These are phyloP conservation scores for Ogataea pini DNA, from an alignment of 805 yeast genomes.

Conservation along the genomic window DNA sequence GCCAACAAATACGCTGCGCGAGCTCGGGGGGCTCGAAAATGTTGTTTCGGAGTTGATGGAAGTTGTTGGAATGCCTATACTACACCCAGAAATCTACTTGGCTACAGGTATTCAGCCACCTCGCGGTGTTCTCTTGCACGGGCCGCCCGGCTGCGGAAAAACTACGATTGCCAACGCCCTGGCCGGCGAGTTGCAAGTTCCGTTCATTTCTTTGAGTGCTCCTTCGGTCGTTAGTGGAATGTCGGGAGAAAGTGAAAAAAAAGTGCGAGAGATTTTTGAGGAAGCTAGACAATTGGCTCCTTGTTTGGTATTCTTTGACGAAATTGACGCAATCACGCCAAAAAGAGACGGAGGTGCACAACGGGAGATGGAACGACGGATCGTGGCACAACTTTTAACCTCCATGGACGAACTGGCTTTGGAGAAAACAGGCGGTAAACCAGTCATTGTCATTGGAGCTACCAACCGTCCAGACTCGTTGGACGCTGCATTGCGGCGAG, in stretches of 20 bases:
- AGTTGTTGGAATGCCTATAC: conserved; percentile 84
- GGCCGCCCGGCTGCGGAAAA: conserved; percentile 99
- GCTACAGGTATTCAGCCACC: conserved; percentile 95
- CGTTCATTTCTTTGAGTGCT: conserved; percentile 87
- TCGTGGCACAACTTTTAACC: conserved; percentile 92
- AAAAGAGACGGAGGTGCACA: conserved; percentile 98
- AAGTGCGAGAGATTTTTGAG: conserved; percentile 86
- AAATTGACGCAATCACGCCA: conserved; percentile 97
- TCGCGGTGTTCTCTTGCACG: conserved; percentile 88
- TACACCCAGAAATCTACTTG: conserved; percentile 88
- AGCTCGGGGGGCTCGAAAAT: conserved; percentile 87
- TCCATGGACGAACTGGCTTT: conserved; percentile 90
- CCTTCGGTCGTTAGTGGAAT: conserved; percentile 97
- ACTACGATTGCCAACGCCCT: conserved; percentile 94
- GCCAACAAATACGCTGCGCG: conserved; percentile 65
- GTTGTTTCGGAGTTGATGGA: conserved; percentile 88
- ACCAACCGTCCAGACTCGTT: conserved; percentile 95
- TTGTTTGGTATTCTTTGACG: conserved; percentile 90
- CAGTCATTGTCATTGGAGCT: conserved; percentile 93
- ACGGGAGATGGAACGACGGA: conserved; percentile 96
- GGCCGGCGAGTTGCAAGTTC: conserved; percentile 93
- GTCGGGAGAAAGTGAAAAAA: conserved; percentile 99
- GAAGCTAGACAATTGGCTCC: conserved; percentile 92
- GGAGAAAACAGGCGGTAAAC: conserved; percentile 88
- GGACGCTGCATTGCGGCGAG: conserved; percentile 92